phyloP scores from a whole-genome alignment of 805 yeast genomes.

The Starmerella bombi region DNA sequence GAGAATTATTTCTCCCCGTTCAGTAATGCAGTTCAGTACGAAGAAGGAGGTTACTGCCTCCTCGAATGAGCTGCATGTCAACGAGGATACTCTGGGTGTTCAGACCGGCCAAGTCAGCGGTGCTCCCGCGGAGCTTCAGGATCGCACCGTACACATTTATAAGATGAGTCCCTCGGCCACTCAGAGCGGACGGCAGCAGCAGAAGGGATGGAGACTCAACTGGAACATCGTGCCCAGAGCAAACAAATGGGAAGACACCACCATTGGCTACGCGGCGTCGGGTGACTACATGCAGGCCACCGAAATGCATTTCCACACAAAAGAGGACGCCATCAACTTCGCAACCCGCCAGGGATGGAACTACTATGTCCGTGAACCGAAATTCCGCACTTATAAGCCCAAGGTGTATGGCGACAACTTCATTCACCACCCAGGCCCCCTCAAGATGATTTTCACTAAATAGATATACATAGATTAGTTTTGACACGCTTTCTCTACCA shows the following conservation, averaged over 20 bases:
- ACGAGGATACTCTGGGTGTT: constrained; percentile 12
- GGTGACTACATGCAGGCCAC: constrained; percentile 73
- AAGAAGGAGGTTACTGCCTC: constrained; percentile 5
- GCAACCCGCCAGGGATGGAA: constrained; percentile 82
- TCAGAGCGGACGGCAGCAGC: constrained; percentile 45
- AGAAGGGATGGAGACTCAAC: constrained; percentile 55
- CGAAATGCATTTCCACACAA: constrained; percentile 55
- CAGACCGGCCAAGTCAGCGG: constrained; percentile 31
- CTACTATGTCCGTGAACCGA: constrained; percentile 70
- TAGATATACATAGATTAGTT: constrained; percentile 23
- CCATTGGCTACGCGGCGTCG: constrained; percentile 72
- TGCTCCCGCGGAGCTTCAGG: constrained; percentile 53
- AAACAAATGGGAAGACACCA: constrained; percentile 79
- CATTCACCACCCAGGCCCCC: constrained; percentile 50
- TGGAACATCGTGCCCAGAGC: constrained; percentile 71
- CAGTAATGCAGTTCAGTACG: not conserved
- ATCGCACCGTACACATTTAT: constrained; percentile 63
- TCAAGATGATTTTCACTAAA: constrained; percentile 72
- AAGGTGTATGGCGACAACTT: constrained; percentile 67
- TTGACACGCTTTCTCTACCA: too few relatives aligned
- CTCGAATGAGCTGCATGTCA: constrained; percentile 13
- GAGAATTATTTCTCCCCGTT: not conserved
- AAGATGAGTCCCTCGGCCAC: constrained; percentile 70
- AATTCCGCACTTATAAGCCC: constrained; percentile 54
- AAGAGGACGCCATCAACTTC: constrained; percentile 64